Evolutionary conservation across 2,329 filamentous ascomycete species (phyloP), one percentile per base, ranked within the genome.

Genomic region (Clonostachys rosea): DNA sequence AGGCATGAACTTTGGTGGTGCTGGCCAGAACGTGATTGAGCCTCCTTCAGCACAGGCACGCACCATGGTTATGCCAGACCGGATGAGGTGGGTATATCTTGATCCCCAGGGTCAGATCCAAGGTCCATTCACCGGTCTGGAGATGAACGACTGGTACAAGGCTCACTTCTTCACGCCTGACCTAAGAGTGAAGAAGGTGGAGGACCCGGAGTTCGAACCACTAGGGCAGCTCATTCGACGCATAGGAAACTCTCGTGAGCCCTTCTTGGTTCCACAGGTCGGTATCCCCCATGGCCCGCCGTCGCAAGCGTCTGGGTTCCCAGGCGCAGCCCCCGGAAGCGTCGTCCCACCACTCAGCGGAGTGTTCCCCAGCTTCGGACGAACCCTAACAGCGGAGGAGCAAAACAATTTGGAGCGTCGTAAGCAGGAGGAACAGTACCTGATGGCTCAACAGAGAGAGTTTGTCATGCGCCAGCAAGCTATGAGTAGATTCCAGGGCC

Each of bases 81-180:
- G 95, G 13, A 99, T 99, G 91, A 81, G 92, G 58, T 99, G 94
- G 94, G 92, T 96, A 16, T 99, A 99, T 63, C 84, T 95, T 45
- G 94, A 99, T 62, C 94, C 94, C 6, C 89, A 95, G 62, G 91
- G 91, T 18, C 87, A 89, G 52, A 86, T 90, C 6, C 94, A 99
- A 62, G 94, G 94, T 0, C 94, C 94, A 0, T 99, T 94, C 69
- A 96, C 91, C 37, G 94, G 94, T 2, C 73, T 99, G 44, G 94
- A 99, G 67, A 99, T 99, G 94, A 95, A 99, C 56, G 95, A 99
- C 59, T 99, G 94, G 94, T 99, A 97, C 70, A 97, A 97, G 65
- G 92, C 91, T 36, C 91, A 92, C 42, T 99, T 97, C 71, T 99
- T 99, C 68, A 95, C 90, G 0, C 86, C 92, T 0, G 92, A 99